Conservation (phyloP, 805 yeast genomes). For the Sugiyamaella marilandica region DNA sequence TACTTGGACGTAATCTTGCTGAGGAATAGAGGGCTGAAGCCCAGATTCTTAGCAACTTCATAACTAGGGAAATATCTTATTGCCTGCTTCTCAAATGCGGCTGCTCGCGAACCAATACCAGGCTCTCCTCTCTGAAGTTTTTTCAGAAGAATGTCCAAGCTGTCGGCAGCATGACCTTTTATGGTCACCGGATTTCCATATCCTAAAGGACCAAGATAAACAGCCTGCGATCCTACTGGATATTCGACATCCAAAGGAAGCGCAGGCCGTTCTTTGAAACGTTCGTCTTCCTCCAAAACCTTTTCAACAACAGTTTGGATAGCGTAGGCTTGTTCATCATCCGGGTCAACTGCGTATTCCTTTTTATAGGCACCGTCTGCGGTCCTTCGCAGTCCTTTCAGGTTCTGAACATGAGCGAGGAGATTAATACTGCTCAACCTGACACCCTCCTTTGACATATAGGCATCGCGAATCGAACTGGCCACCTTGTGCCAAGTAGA, state of each 20-base stretch:
- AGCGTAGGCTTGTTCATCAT: slow-evolving; percentile 56
- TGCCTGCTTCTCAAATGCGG: slow-evolving; percentile 49
- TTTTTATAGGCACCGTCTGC: slow-evolving; percentile 72
- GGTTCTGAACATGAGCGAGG: slow-evolving; percentile 65
- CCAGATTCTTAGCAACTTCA: slow-evolving; percentile 55
- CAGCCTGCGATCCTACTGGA: slow-evolving; percentile 65
- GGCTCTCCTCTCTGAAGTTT: slow-evolving; percentile 46
- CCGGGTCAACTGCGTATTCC: slow-evolving; percentile 46
- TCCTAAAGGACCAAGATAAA: slow-evolving; percentile 80
- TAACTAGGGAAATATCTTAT: slow-evolving; percentile 61
- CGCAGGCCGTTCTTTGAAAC: slow-evolving; percentile 70
- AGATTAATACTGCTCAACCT: slow-evolving; percentile 49
- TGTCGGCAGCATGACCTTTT: slow-evolving; percentile 35
- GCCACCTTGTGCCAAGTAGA: slow-evolving; percentile 43
- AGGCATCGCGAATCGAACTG: slow-evolving; percentile 38
- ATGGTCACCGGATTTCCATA: slow-evolving; percentile 70
- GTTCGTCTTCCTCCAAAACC: slow-evolving; percentile 65
- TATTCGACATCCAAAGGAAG: slow-evolving; percentile 75
- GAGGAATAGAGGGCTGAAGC: slow-evolving; percentile 58
- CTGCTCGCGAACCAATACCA: slow-evolving; percentile 56
- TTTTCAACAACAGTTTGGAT: slow-evolving; percentile 72
- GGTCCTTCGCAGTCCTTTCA: slow-evolving; percentile 70
- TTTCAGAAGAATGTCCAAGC: slow-evolving; percentile 28
- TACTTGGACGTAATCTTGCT: slow-evolving; percentile 74
- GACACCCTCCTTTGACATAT: slow-evolving; percentile 53